These are phyloP conservation scores for Suillus paluster DNA, from an alignment of 768 basidiomycete species.

Conservation along the genomic window DNA sequence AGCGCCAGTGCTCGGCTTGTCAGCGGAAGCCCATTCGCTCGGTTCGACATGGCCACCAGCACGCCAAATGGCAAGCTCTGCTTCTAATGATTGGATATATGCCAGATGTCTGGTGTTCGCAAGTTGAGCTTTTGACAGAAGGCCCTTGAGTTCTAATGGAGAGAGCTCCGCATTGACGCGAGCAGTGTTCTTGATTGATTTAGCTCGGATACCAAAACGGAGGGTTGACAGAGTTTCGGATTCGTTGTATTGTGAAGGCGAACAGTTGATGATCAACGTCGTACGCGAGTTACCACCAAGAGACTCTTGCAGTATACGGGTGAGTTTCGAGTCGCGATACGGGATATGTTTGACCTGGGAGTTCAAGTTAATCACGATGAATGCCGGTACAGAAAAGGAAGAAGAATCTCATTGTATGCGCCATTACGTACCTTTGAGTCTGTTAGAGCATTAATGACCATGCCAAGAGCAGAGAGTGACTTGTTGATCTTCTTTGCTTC, in stretches of 20 bases:
- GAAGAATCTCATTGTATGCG: constrained; percentile 1
- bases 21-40: constrained; percentile 76
- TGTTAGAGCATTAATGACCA: constrained; percentile 99
- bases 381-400: not conserved
- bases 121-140: constrained; percentile 87
- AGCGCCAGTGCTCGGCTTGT: constrained; percentile 53
- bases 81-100: constrained; percentile 88
- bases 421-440: constrained; percentile 78
- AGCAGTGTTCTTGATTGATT: constrained; percentile 99
- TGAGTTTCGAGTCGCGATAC: constrained; percentile 98
- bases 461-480: constrained; percentile 93
- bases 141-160: constrained; percentile 91
- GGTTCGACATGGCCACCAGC: constrained; percentile 85
- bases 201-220: constrained; percentile 99
- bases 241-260: constrained; percentile 97
- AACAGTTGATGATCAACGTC: constrained; percentile 99
- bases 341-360: constrained; percentile 92
- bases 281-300: constrained; percentile 94
- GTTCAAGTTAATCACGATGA: constrained; percentile 11
- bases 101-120: constrained; percentile 84
- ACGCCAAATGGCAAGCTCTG: constrained; percentile 90
- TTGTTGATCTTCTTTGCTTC: constrained; percentile 99
- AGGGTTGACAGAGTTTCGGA: constrained; percentile 94
- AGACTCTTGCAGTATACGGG: constrained; percentile 98
- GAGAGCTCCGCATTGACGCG: constrained; percentile 98